phyloP scores from a whole-genome alignment of 2,329 filamentous ascomycete genomes.

The Trichophyton mentagrophytes region DNA sequence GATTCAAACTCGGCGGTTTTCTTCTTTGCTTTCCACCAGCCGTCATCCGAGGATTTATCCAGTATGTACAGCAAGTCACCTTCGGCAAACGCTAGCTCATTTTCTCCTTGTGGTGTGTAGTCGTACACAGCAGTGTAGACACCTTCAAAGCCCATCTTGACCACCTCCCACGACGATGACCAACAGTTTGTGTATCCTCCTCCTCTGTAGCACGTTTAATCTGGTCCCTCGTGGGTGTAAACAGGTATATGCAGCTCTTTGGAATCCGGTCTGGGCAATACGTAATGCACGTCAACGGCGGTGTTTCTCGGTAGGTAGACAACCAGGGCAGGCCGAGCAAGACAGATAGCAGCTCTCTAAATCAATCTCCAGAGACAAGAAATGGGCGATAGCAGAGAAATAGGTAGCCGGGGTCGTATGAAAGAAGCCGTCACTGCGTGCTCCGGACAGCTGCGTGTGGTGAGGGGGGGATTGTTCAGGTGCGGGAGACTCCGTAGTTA shows the following conservation, averaged over 20 bases:
- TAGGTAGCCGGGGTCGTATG: background rate
- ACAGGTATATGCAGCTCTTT: background rate
- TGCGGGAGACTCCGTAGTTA: background rate
- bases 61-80: conserved; percentile 81
- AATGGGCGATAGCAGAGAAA: background rate
- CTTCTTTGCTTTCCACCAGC: conserved; percentile 97
- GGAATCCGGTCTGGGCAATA: background rate
- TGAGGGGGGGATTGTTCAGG: background rate
- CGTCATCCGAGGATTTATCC: conserved; percentile 64
- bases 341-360: background rate
- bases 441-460: background rate
- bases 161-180: conserved; percentile 5
- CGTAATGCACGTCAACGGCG: background rate
- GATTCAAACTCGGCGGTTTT: conserved; percentile 71
- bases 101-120: conserved; percentile 74
- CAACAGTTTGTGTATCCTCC: background rate
- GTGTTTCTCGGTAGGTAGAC: background rate
- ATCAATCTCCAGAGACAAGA: background rate
- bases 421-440: background rate
- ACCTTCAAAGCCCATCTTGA: conserved; percentile 74
- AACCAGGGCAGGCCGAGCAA: background rate
- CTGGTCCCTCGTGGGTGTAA: background rate
- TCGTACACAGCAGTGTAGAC: conserved; percentile 87
- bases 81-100: conserved; percentile 72
- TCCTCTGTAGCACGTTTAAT: background rate